Percentiles rank a stretch among this genome's conserved stretches.
Evolutionary conservation across 176 grass and related monocot species (phyloP).

Genomic region (Juncus effusus): DNA sequence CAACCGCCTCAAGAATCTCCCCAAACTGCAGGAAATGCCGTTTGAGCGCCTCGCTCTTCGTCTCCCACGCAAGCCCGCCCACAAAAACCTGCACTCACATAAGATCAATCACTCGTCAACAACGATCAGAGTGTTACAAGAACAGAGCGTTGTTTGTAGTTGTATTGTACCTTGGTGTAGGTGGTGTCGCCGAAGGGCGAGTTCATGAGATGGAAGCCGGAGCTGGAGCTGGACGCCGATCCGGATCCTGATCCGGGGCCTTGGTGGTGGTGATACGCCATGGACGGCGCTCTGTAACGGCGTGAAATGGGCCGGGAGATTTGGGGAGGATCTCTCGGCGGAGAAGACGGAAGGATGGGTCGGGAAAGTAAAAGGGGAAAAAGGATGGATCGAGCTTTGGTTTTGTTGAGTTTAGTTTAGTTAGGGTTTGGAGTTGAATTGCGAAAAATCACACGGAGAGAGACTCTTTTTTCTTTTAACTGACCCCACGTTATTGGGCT

Average conservation of each 20-base stretch:
- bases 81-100: conserved; percentile 47
- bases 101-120: not conserved
- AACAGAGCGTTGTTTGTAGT: not conserved
- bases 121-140: not conserved
- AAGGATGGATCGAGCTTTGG: conserved; percentile 15
- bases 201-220: conserved; percentile 60
- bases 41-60: conserved; percentile 69
- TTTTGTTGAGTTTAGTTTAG: not conserved
- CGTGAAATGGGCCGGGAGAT: conserved; percentile 9
- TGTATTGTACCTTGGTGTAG: conserved; percentile 57
- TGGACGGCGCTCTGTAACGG: conserved; percentile 1
- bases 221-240: conserved; percentile 97
- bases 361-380: conserved; percentile 4
- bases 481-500: too few species aligned
- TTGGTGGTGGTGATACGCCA: conserved; percentile 48
- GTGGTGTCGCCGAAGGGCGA: conserved; percentile 90
- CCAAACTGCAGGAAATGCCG: conserved; percentile 80
- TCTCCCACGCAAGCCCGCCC: conserved; percentile 95
- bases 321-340: not conserved
- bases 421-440: too few species aligned
- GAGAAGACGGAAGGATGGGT: not conserved
- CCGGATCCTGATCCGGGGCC: conserved; percentile 79
- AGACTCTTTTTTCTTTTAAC: too few species aligned
- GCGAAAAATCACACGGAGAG: too few species aligned
- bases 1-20: conserved; percentile 91